A percentile compares a stretch with the other conserved stretches of the same genome.
phyloP scores from a whole-genome alignment of 208 protist species.

The Angomonas desouzai region DNA sequence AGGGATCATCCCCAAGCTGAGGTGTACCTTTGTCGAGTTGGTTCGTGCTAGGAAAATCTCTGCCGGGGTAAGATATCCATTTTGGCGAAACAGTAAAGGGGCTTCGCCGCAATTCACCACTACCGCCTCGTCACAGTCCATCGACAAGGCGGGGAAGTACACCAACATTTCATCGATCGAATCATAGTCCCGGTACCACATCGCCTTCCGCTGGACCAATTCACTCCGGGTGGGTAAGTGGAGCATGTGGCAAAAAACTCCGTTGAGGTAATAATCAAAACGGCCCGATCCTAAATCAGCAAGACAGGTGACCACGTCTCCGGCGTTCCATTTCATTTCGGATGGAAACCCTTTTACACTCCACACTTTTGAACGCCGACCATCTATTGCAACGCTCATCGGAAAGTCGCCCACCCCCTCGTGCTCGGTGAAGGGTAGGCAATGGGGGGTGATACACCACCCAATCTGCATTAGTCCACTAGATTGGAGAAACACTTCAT shows the following conservation, averaged over 20 bases:
- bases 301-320: slow-evolving; percentile 25
- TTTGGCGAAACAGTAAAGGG: slow-evolving; percentile 18
- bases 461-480: slow-evolving; percentile 30
- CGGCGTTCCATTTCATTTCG: slow-evolving; percentile 19
- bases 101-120: slow-evolving; percentile 26
- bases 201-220: slow-evolving; percentile 11
- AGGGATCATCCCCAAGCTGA: too few species aligned
- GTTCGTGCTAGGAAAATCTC: too few species aligned
- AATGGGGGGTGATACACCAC: slow-evolving; percentile 20
- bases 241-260: slow-evolving; percentile 9
- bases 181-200: slow-evolving; percentile 16
- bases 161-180: slow-evolving; percentile 21
- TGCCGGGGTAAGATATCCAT: slow-evolving; percentile 13
- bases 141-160: slow-evolving; percentile 24
- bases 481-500: slow-evolving; percentile 28
- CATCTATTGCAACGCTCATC: slow-evolving; percentile 24
- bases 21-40: too few species aligned
- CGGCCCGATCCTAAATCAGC: slow-evolving; percentile 21
- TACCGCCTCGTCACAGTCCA: slow-evolving; percentile 19
- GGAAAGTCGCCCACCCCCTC: slow-evolving; percentile 39
- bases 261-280: slow-evolving; percentile 28
- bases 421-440: slow-evolving; percentile 18
- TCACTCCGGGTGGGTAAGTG: slow-evolving; percentile 17
- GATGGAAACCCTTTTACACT: slow-evolving; percentile 13
- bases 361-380: slow-evolving; percentile 23